phyloP scores from a whole-genome alignment of 805 yeast species.

The Sugiyamaella floridensis region DNA sequence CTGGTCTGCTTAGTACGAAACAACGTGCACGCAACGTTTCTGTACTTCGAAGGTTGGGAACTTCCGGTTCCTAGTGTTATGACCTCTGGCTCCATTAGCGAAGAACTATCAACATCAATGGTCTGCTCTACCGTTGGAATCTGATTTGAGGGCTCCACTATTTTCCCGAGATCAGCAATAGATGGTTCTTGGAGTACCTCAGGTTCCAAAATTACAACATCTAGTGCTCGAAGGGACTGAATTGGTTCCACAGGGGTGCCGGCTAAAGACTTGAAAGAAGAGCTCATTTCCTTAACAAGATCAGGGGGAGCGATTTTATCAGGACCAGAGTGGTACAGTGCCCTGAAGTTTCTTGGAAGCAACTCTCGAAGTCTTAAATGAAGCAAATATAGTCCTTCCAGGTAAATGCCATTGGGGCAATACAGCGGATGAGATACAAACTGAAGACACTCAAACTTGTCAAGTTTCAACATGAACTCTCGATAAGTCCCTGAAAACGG shows the following conservation, averaged over 20 bases:
- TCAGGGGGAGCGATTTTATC: slow-evolving; percentile 10
- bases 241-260: not conserved
- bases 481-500: slow-evolving; percentile 39
- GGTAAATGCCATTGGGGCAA: slow-evolving; percentile 54
- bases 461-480: slow-evolving; percentile 33
- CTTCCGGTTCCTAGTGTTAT: slow-evolving; percentile 89
- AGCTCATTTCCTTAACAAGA: not conserved
- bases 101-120: not conserved
- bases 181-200: not conserved
- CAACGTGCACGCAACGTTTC: slow-evolving; percentile 80
- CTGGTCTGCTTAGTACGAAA: slow-evolving; percentile 40
- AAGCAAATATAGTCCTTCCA: slow-evolving; percentile 44
- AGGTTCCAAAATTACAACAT: slow-evolving; percentile 5
- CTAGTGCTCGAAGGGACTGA: slow-evolving; percentile 4
- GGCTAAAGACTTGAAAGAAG: not conserved
- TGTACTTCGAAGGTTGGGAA: slow-evolving; percentile 73
- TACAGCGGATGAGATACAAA: slow-evolving; percentile 65
- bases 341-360: slow-evolving; percentile 27
- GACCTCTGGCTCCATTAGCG: slow-evolving; percentile 38
- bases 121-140: not conserved
- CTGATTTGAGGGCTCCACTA: not conserved
- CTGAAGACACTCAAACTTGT: slow-evolving; percentile 46
- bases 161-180: not conserved
- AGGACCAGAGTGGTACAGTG: slow-evolving; percentile 16
- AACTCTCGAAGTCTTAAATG: slow-evolving; percentile 22